These are phyloP conservation scores for Fusarium sarcochroum DNA, from an alignment of 2,329 filamentous ascomycete species.

Conservation along the genomic window DNA sequence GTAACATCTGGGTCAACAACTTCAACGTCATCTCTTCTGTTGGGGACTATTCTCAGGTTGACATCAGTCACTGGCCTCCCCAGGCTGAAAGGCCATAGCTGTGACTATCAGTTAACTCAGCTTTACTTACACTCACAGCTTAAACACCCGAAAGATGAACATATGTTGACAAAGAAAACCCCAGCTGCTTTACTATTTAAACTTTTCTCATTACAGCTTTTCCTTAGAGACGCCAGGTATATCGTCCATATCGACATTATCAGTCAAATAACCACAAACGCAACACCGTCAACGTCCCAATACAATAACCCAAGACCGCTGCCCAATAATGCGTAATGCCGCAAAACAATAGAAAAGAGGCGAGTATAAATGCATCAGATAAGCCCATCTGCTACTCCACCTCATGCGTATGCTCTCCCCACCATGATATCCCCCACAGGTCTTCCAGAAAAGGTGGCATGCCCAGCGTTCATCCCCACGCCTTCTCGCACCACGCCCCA, in stretches of 20 bases:
- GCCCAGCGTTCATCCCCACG: slow-evolving; percentile 56
- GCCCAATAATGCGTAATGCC: slow-evolving; percentile 7
- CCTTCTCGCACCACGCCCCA: slow-evolving; percentile 64
- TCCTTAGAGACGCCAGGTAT: slow-evolving; percentile 37
- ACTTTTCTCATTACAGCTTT: slow-evolving; percentile 30
- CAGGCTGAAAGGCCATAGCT: neutral
- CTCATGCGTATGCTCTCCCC: slow-evolving; percentile 47
- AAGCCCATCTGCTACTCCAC: neutral
- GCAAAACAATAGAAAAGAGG: neutral
- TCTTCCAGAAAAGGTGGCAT: slow-evolving; percentile 61
- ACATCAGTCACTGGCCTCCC: neutral
- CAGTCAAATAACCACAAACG: slow-evolving; percentile 2
- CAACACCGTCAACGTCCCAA: slow-evolving; percentile 17
- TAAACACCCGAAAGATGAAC: neutral
- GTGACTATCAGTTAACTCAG: neutral
- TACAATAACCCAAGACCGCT: slow-evolving; percentile 2
- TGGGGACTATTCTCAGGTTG: neutral
- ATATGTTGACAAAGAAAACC: slow-evolving; percentile 5
- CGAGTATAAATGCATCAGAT: neutral
- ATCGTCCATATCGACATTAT: slow-evolving; percentile 25
- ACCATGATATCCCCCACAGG: slow-evolving; percentile 48
- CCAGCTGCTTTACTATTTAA: slow-evolving; percentile 15
- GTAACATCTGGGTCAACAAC: neutral
- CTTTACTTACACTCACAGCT: neutral
- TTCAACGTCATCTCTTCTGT: neutral